Conservation (phyloP, 495 filamentous ascomycete genomes). For the Zalerion maritima region DNA sequence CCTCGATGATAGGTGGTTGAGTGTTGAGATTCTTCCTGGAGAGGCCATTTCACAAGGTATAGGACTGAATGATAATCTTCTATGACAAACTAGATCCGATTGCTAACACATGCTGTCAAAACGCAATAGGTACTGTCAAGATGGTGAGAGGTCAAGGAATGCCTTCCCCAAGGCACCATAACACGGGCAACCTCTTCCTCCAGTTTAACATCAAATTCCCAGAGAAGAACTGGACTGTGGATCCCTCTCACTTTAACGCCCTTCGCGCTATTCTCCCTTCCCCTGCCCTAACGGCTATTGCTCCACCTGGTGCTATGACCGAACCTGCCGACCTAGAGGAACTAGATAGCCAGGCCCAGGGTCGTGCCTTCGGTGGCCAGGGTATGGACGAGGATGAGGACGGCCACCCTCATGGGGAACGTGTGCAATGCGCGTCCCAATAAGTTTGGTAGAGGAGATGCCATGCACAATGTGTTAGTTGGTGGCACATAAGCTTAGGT, state of each 20-base stretch:
- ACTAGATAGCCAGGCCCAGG: constrained; percentile 57
- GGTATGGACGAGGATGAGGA: constrained; percentile 74
- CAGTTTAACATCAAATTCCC: constrained; percentile 98
- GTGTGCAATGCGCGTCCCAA: constrained; percentile 96
- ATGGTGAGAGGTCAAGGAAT: constrained; percentile 95
- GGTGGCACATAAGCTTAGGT: constrained; percentile 5
- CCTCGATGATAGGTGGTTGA: constrained; percentile 92
- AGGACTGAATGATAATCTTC: constrained; percentile 17
- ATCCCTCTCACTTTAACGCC: constrained; percentile 39
- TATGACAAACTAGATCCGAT: too few relatives aligned
- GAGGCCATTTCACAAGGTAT: constrained; percentile 92
- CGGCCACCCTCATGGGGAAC: constrained; percentile 67
- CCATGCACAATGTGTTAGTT: constrained; percentile 7
- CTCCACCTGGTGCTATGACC: constrained; percentile 71
- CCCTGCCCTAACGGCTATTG: constrained; percentile 40
- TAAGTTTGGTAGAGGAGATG: constrained; percentile 47
- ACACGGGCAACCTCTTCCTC: constrained; percentile 91
- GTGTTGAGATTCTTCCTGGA: constrained; percentile 75
- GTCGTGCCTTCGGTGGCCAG: constrained; percentile 47
- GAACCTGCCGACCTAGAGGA: constrained; percentile 74
- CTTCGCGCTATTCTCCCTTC: constrained; percentile 74
- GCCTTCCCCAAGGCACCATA: constrained; percentile 92
- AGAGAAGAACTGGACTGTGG: constrained; percentile 44
- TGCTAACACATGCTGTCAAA: too few relatives aligned
- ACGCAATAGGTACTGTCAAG: constrained; percentile 61